Base-by-base conservation (phyloP, 306 rosid species). In the Dryas drummondii region DNA sequence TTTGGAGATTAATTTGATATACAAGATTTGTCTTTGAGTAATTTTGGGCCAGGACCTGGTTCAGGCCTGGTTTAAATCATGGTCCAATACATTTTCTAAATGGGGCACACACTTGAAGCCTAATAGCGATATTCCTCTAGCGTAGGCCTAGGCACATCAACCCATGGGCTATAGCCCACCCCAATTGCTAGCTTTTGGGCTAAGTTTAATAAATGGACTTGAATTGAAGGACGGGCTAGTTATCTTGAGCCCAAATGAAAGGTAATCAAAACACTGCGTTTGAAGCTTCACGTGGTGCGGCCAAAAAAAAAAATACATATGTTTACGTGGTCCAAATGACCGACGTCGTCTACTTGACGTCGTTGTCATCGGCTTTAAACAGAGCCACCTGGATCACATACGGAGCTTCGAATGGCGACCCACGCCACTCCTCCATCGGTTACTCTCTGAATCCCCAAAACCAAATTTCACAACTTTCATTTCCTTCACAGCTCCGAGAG, bases 321-420 rank as follows among this genome's bases (percentile, higher is more conserved):
- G 12, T 11, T 14, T 17, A 8, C 26, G 22, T 7, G 47, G 32
- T 37, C 14, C 26, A 27, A 12, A 4, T 26, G 76, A 63, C 48
- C 68, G 62, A 70, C 74, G 54, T 19, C 10, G 19, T 7, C 37
- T 14, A 26, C 19, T 4, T 13, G 54, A 71, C 54, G 58, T 46
- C 37, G 76, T 19, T 0, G 5, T 47, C 40, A 3, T 5, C 49
- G 41, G 4, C 7, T 22, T 22, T 57, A 72, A 72, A 8, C 76
- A 44, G 19, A 22, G 76, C 58, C 76, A 72, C 76, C 42, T 71
- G 75, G 66, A 56, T 59, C 55, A 44, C 66, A 56, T 26, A 27
- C 56, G 27, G 68, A 22, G 41, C 41, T 15, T 16, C 26, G 26
- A 63, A 26, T 12, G 15, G 45, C 8, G 65, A 56, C 75, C 74